phyloP scores from a whole-genome alignment of 1,139 yeast species.

The Nakaseomyces sp. region DNA sequence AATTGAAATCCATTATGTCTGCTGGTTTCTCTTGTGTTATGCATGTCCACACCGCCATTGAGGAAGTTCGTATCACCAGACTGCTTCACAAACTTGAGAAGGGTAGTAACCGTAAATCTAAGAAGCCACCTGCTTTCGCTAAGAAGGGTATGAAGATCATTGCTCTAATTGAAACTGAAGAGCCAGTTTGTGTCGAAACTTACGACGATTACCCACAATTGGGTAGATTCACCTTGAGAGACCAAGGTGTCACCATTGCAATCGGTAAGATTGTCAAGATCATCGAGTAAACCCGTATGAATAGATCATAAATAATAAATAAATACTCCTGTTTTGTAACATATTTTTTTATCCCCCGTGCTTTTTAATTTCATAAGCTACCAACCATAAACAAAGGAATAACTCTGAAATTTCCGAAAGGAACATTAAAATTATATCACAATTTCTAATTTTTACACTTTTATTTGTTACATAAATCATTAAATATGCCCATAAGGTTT shows the following conservation, averaged over 20 bases:
- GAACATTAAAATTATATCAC: too few species aligned
- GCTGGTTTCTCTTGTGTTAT: conserved; percentile 96
- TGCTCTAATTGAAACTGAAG: conserved; percentile 77
- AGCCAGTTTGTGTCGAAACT: conserved; percentile 88
- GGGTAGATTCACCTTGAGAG: conserved; percentile 97
- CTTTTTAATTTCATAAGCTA: too few species aligned
- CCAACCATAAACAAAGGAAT: too few species aligned
- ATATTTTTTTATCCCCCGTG: background rate
- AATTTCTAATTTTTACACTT: background rate
- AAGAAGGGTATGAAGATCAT: conserved; percentile 98
- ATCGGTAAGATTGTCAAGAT: conserved; percentile 90
- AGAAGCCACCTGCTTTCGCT: conserved; percentile 96
- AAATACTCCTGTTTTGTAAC: background rate
- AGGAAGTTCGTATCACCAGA: conserved; percentile 77
- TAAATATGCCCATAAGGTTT: conserved; percentile 42
- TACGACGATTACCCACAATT: conserved; percentile 87
- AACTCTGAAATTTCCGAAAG: too few species aligned
- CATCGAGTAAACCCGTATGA: conserved; percentile 39
- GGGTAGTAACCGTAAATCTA: conserved; percentile 93
- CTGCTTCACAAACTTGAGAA: conserved; percentile 89
- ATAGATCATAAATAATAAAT: background rate
- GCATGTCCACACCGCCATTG: conserved; percentile 98
- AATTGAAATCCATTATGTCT: conserved; percentile 84
- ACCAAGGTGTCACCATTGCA: conserved; percentile 96
- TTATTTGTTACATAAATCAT: background rate